Conservation (phyloP, 23 red algal species). For the Gracilaria vermiculophylla region DNA sequence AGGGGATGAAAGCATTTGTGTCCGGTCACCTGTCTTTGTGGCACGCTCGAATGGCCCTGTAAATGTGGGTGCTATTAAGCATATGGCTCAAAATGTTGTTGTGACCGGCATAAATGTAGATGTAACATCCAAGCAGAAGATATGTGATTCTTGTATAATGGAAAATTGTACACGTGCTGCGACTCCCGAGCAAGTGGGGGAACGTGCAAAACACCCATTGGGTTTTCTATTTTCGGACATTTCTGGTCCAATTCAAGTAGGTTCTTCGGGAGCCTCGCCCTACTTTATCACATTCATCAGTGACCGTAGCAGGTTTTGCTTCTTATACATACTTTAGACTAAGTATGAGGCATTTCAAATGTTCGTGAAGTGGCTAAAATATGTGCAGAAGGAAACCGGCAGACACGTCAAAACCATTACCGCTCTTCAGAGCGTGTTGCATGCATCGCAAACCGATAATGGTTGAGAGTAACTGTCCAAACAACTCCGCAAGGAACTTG, state of each 20-base stretch:
- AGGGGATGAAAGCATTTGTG: too few relatives aligned
- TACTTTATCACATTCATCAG: slow-evolving; percentile 46
- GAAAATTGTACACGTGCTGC: not conserved
- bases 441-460: slow-evolving; percentile 28
- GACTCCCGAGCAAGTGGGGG: slow-evolving; percentile 31
- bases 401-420: not conserved
- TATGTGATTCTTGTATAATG: slow-evolving; percentile 13
- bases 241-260: slow-evolving; percentile 5
- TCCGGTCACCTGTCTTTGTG: slow-evolving; percentile 8
- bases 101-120: not conserved
- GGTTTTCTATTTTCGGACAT: slow-evolving; percentile 12
- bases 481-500: not conserved
- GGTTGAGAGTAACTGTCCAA: slow-evolving; percentile 22
- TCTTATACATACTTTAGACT: slow-evolving; percentile 8
- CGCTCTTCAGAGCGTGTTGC: not conserved
- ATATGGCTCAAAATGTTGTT: slow-evolving; percentile 7
- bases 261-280: slow-evolving; percentile 1
- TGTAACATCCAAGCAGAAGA: not conserved
- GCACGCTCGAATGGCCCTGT: slow-evolving; percentile 45
- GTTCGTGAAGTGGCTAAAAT: slow-evolving; percentile 13
- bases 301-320: slow-evolving; percentile 1
- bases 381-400: not conserved
- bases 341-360: slow-evolving; percentile 22
- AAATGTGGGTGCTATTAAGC: not conserved
- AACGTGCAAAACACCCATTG: not conserved